phyloP scores from a whole-genome alignment of 148 eudicot genomes.

The Vaccinium vitisidaea region DNA sequence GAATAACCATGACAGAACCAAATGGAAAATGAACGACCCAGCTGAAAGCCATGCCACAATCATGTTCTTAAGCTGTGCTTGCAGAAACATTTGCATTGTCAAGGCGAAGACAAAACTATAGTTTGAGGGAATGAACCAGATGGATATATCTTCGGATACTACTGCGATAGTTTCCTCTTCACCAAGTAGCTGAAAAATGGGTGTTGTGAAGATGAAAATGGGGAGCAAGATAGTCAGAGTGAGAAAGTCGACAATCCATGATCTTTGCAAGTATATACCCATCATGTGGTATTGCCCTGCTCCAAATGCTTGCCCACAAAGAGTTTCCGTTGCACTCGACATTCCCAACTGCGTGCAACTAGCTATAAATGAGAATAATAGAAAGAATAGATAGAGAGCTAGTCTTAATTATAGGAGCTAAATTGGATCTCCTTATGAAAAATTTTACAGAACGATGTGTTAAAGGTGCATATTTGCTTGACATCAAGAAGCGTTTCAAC shows the following conservation, averaged over 20 bases:
- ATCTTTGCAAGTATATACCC: constrained; percentile 67
- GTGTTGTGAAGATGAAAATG: constrained; percentile 44
- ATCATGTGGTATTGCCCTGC: constrained; percentile 68
- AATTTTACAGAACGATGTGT: background rate
- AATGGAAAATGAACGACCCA: constrained; percentile 34
- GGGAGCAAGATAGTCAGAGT: constrained; percentile 48
- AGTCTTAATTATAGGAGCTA: background rate
- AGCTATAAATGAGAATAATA: background rate
- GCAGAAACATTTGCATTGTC: constrained; percentile 67
- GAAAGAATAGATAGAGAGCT: background rate
- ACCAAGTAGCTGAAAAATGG: constrained; percentile 46
- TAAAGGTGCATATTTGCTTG: background rate
- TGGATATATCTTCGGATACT: constrained; percentile 38
- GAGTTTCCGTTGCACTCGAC: constrained; percentile 70
- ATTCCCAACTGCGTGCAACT: constrained; percentile 51
- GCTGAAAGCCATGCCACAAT: constrained; percentile 42
- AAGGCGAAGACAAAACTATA: constrained; percentile 38
- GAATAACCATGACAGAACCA: constrained; percentile 56
- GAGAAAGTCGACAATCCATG: constrained; percentile 57
- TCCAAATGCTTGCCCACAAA: constrained; percentile 80
- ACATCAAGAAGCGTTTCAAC: background rate
- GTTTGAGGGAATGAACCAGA: constrained; percentile 58
- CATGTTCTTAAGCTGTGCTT: constrained; percentile 65
- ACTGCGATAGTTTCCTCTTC: constrained; percentile 38
- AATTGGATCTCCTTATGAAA: background rate